A percentile compares a stretch with the other conserved stretches of the same genome.
phyloP scores from a whole-genome alignment of 2,329 filamentous ascomycete genomes.

The Exophiala mesophila region DNA sequence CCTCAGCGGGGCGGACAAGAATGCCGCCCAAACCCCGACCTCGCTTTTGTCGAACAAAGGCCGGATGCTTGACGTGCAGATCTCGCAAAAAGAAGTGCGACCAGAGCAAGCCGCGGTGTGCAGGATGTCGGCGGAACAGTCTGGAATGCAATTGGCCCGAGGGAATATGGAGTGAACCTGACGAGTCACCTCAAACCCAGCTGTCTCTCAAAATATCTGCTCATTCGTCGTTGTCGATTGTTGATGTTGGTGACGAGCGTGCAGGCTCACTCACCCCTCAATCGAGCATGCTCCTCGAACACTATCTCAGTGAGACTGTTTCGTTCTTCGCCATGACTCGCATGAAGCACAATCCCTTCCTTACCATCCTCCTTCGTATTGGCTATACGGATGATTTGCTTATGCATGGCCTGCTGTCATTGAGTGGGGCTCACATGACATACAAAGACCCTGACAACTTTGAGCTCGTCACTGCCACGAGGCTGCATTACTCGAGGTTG shows the following conservation, averaged over 20 bases:
- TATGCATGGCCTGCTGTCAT: conserved; percentile 15
- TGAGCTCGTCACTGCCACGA: conserved; percentile 4
- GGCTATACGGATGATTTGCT: conserved; percentile 14
- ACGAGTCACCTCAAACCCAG: no score
- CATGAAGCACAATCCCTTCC: conserved; percentile 8
- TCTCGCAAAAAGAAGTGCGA: conserved; percentile 36
- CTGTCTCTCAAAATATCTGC: no score
- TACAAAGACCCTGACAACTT: conserved; percentile 2
- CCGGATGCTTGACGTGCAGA: conserved; percentile 32
- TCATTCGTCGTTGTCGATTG: no score
- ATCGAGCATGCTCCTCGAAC: conserved; percentile 9
- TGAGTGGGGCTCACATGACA: conserved; percentile 14
- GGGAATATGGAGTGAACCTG: no score
- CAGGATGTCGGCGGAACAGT: conserved; percentile 10
- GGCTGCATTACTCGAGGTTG: conserved; percentile 10
- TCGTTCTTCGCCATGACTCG: conserved; percentile 5
- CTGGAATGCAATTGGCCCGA: conserved; percentile 12
- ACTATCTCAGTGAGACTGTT: conserved; percentile 12
- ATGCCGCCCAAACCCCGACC: no score
- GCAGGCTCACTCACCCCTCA: conserved; percentile 2
- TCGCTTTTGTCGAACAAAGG: conserved; percentile 26
- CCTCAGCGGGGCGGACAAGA: no score
- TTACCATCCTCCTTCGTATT: conserved; percentile 13
- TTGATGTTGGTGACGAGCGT: no score
- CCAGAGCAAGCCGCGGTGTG: conserved; percentile 40